phyloP scores from a whole-genome alignment of 2,329 filamentous ascomycete genomes.

The Blastomyces emzantsi region DNA sequence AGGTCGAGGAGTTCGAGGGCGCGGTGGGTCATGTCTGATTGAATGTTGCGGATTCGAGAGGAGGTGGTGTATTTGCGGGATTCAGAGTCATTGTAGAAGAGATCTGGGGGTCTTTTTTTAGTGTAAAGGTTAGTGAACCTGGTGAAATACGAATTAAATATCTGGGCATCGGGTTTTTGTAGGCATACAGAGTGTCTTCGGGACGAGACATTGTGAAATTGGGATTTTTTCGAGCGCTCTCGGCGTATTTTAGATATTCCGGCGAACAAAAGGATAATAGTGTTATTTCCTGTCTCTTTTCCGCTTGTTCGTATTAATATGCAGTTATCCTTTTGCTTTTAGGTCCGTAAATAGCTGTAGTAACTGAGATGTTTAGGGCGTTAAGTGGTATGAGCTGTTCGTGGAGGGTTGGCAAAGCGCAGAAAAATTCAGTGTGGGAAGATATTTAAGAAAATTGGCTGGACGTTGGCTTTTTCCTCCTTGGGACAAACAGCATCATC shows the following conservation, averaged over 20 bases:
- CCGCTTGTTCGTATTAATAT: neutral
- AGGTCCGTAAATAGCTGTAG: neutral
- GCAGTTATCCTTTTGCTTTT: neutral
- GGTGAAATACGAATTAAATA: neutral
- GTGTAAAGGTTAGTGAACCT: neutral
- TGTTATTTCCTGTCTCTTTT: neutral
- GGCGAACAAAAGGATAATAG: slow-evolving; percentile 5
- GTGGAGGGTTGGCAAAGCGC: neutral
- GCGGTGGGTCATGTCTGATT: slow-evolving; percentile 87
- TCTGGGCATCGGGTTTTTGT: neutral
- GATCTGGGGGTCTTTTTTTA: slow-evolving; percentile 69
- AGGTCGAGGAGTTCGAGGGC: slow-evolving; percentile 88
- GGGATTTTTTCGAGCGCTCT: neutral
- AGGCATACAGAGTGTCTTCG: slow-evolving; percentile 76
- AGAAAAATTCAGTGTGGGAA: neutral
- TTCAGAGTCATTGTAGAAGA: slow-evolving; percentile 94
- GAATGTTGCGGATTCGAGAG: slow-evolving; percentile 90
- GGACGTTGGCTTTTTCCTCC: slow-evolving; percentile 4
- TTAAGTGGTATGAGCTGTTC: neutral
- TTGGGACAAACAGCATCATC: slow-evolving; percentile 1
- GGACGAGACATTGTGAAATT: slow-evolving; percentile 77
- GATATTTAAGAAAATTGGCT: neutral
- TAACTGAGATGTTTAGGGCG: neutral
- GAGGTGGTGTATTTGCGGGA: slow-evolving; percentile 96
- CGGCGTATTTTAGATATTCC: neutral